phyloP scores from a whole-genome alignment of 108 stramenopile genomes.

The Cylindrotheca fusiformis region DNA sequence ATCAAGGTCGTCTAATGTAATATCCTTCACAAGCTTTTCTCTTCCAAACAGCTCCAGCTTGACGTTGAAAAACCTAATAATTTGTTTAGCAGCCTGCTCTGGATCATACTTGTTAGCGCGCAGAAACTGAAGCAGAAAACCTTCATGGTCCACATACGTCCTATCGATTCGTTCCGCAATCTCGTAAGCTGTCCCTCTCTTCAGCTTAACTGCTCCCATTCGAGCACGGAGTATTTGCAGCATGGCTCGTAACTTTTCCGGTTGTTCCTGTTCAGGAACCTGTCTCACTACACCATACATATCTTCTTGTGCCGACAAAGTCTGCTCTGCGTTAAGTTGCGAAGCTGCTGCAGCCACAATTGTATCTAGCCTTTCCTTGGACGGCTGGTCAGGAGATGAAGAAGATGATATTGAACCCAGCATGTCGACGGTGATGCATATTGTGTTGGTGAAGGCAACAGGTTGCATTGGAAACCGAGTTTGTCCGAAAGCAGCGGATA shows the following conservation, averaged over 20 bases:
- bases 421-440: too few species aligned
- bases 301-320: not conserved
- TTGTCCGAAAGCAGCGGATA: too few species aligned
- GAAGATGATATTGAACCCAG: too few species aligned
- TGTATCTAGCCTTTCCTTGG: not conserved
- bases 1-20: slow-evolving; percentile 19
- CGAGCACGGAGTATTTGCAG: not conserved
- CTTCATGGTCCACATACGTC: not conserved
- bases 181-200: not conserved
- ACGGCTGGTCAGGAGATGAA: too few species aligned
- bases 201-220: not conserved
- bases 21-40: slow-evolving; percentile 22
- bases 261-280: not conserved
- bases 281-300: not conserved
- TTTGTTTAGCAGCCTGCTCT: slow-evolving; percentile 26
- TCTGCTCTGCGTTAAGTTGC: not conserved
- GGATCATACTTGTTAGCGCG: slow-evolving; percentile 16
- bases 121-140: slow-evolving; percentile 27
- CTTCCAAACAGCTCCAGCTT: slow-evolving; percentile 20
- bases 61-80: slow-evolving; percentile 13
- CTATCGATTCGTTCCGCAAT: not conserved
- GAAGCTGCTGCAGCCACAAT: not conserved
- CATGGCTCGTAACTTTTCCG: not conserved
- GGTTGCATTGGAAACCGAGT: too few species aligned
- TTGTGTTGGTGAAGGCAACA: too few species aligned